Evolutionary conservation across 805 yeast species (phyloP).

Genomic region (Nakazawaea populi): DNA sequence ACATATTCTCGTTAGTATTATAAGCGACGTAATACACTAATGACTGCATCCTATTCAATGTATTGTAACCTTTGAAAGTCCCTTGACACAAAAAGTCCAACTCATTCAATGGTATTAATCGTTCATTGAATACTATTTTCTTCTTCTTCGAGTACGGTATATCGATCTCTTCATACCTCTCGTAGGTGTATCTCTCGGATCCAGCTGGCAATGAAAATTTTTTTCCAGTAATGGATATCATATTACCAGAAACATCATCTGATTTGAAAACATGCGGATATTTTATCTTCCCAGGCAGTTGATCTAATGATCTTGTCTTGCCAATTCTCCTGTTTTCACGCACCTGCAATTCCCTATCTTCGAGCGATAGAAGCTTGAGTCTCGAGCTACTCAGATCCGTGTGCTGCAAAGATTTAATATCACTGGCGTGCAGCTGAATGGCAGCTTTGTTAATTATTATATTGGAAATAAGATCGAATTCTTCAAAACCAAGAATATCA

Average conservation of each 20-base stretch:
- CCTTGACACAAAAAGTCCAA: slow-evolving; percentile 78
- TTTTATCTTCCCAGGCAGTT: slow-evolving; percentile 37
- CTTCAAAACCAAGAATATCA: slow-evolving; percentile 81
- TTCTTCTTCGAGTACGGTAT: slow-evolving; percentile 69
- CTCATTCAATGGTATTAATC: slow-evolving; percentile 51
- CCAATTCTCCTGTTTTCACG: slow-evolving; percentile 42
- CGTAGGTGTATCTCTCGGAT: slow-evolving; percentile 56
- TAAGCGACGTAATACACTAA: slow-evolving; percentile 90
- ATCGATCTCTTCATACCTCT: slow-evolving; percentile 70
- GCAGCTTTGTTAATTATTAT: slow-evolving; percentile 43
- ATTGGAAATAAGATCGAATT: slow-evolving; percentile 70
- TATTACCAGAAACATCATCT: slow-evolving; percentile 53
- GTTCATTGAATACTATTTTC: slow-evolving; percentile 34
- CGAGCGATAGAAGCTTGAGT: slow-evolving; percentile 38
- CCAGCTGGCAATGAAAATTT: slow-evolving; percentile 78
- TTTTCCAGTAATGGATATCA: slow-evolving; percentile 75
- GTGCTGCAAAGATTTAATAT: neutral
- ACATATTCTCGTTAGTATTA: slow-evolving; percentile 88
- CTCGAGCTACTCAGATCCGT: neutral
- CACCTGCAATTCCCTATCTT: slow-evolving; percentile 49
- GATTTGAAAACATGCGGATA: slow-evolving; percentile 88
- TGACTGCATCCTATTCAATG: slow-evolving; percentile 84
- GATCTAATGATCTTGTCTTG: slow-evolving; percentile 41
- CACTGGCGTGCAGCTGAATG: slow-evolving; percentile 16
- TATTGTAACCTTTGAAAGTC: slow-evolving; percentile 73